Percentiles rank a stretch among this genome's conserved stretches.
Conservation (phyloP, 2,329 filamentous ascomycete species). For the Calycina herbarum region DNA sequence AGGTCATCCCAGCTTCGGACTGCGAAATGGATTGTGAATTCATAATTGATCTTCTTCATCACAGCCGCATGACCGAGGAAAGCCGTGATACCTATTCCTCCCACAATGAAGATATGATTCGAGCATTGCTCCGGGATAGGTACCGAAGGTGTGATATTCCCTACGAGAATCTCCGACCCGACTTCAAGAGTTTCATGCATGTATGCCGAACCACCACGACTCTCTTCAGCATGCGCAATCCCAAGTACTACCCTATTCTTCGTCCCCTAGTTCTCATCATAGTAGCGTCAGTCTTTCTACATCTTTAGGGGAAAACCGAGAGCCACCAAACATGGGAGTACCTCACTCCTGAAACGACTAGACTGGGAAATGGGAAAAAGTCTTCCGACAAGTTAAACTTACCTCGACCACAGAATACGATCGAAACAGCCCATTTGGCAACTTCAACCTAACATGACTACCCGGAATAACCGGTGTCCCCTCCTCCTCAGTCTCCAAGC, state of each 20-base stretch:
- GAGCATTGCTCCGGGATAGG: conserved; percentile 48
- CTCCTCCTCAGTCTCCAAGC: conserved; percentile 38
- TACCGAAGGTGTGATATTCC: conserved; percentile 52
- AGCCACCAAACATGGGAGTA: no score
- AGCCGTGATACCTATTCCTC: conserved; percentile 66
- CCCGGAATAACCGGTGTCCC: conserved; percentile 45
- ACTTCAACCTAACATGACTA: conserved; percentile 56
- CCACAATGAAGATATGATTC: conserved; percentile 62
- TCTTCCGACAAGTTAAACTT: no score
- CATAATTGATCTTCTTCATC: conserved; percentile 48
- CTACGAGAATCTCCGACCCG: conserved; percentile 52
- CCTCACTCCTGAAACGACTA: no score
- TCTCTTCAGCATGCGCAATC: conserved; percentile 53
- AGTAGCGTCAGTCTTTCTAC: no score
- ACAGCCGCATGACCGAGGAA: conserved; percentile 53
- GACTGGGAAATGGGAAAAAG: no score
- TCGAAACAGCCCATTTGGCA: conserved; percentile 56
- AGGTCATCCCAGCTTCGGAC: conserved; percentile 53
- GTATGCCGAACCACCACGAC: conserved; percentile 61
- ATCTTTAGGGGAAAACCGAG: no score
- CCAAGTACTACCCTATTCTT: conserved; percentile 55
- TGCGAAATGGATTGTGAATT: conserved; percentile 58
- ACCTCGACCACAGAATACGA: conserved; percentile 59
- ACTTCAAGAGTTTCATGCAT: conserved; percentile 51
- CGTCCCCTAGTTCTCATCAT: conserved; percentile 38